Evolutionary conservation across 768 basidiomycete genomes (phyloP).

Genomic region (Leccinum uliginosum): DNA sequence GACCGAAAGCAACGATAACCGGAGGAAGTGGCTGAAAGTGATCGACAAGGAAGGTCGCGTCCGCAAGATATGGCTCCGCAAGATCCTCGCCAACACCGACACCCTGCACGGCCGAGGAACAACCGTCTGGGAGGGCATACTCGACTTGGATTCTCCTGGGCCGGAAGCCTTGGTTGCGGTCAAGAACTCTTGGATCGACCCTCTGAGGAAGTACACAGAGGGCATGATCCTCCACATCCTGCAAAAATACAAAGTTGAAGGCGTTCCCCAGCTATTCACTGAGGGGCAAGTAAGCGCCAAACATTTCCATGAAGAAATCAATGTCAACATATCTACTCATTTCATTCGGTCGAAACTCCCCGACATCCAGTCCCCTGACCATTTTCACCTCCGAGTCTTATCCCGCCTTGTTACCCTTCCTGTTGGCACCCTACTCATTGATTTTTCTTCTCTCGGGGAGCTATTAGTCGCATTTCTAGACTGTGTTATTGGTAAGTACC

Average conservation of each 20-base stretch:
- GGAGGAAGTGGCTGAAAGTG: too few species aligned
- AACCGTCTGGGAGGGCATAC: neutral
- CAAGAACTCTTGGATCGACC: conserved; percentile 7
- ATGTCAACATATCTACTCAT: neutral
- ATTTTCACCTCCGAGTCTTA: neutral
- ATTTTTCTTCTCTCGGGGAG: neutral
- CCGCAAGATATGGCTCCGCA: too few species aligned
- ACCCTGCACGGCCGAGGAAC: too few species aligned
- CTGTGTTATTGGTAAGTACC: neutral
- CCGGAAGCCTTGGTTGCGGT: neutral
- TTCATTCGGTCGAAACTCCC: neutral
- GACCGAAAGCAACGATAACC: too few species aligned
- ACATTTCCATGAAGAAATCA: neutral
- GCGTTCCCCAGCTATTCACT: neutral
- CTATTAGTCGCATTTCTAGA: conserved; percentile 5
- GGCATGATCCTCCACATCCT: conserved; percentile 2
- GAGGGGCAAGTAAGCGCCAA: neutral
- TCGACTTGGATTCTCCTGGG: neutral
- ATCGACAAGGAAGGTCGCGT: too few species aligned
- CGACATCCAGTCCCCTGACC: neutral
- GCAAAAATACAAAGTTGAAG: neutral
- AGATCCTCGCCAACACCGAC: too few species aligned
- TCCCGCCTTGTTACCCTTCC: neutral
- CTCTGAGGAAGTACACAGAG: neutral
- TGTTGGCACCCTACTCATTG: neutral